These are phyloP conservation scores for Leavenworthia alabamica DNA, from an alignment of 345 rosid species.

Conservation along the genomic window DNA sequence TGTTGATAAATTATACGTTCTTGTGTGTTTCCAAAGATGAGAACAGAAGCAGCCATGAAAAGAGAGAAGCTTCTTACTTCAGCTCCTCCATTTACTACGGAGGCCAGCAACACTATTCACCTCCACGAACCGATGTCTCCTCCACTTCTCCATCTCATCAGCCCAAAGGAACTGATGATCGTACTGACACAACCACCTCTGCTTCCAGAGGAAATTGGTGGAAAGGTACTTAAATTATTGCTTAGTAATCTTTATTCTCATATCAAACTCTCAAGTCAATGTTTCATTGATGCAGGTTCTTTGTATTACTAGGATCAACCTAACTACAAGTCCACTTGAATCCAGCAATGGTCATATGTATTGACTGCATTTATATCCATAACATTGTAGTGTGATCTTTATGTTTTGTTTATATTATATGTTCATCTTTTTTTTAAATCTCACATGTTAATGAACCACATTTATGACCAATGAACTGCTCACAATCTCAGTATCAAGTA, in stretches of 20 bases:
- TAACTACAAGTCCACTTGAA: slow-evolving; percentile 4
- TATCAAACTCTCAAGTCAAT: neutral
- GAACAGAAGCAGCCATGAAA: slow-evolving; percentile 26
- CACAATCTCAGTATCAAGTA: slow-evolving; percentile 4
- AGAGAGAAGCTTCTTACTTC: slow-evolving; percentile 49
- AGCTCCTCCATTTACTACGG: slow-evolving; percentile 91
- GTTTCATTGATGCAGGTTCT: slow-evolving; percentile 24
- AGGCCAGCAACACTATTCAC: slow-evolving; percentile 79
- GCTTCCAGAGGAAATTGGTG: slow-evolving; percentile 95
- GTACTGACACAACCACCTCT: slow-evolving; percentile 29
- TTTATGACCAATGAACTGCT: slow-evolving; percentile 11
- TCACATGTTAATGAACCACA: neutral
- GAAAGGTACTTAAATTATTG: slow-evolving; percentile 48
- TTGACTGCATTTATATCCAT: neutral
- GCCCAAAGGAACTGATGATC: slow-evolving; percentile 31
- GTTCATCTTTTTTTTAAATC: neutral
- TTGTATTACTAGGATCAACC: slow-evolving; percentile 25
- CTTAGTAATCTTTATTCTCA: neutral
- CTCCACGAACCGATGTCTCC: slow-evolving; percentile 36
- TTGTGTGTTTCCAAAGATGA: slow-evolving; percentile 16
- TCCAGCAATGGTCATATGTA: neutral
- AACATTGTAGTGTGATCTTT: slow-evolving; percentile 14
- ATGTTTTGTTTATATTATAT: slow-evolving; percentile 7
- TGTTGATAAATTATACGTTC: neutral
- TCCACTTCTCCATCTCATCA: slow-evolving; percentile 12